Percentiles rank a stretch among this genome's conserved stretches.
phyloP scores from a whole-genome alignment of 495 filamentous ascomycete genomes.

The Copromyces sp. region DNA sequence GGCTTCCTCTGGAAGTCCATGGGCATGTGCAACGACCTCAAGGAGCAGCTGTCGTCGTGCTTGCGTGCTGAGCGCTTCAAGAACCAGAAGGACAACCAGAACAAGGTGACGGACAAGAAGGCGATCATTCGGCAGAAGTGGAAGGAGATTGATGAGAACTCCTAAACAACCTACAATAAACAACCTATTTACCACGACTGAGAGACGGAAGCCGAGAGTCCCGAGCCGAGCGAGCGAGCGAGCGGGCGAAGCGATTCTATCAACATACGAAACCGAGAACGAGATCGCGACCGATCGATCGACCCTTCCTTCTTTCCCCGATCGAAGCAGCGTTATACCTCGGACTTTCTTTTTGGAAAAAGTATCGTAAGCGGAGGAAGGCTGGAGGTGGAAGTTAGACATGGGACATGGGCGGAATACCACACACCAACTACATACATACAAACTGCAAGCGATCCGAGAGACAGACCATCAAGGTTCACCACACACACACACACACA shows the following conservation, averaged over 20 bases:
- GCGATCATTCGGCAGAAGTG: slow-evolving; percentile 60
- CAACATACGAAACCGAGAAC: too few species aligned
- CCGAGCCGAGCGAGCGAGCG: neutral
- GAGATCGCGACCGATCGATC: too few species aligned
- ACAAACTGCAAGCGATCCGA: too few species aligned
- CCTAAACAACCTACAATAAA: slow-evolving; percentile 25
- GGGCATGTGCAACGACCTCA: slow-evolving; percentile 83
- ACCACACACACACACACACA: neutral
- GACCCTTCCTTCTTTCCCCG: too few species aligned
- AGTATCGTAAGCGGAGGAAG: too few species aligned
- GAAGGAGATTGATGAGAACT: slow-evolving; percentile 74
- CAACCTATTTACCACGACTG: neutral
- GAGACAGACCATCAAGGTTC: neutral
- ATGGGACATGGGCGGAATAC: too few species aligned
- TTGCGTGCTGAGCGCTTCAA: slow-evolving; percentile 68
- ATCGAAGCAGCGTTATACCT: too few species aligned
- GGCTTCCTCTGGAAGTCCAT: slow-evolving; percentile 83
- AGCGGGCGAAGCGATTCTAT: too few species aligned
- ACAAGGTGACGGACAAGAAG: slow-evolving; percentile 56
- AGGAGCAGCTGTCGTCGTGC: slow-evolving; percentile 71
- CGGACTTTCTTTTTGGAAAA: too few species aligned
- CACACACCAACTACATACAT: too few species aligned
- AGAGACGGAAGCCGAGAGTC: too few species aligned
- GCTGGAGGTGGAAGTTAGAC: too few species aligned
- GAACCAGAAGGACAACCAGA: slow-evolving; percentile 66